Evolutionary conservation across 2,329 filamentous ascomycete species (phyloP).

Genomic region (Colletotrichum tropicale): DNA sequence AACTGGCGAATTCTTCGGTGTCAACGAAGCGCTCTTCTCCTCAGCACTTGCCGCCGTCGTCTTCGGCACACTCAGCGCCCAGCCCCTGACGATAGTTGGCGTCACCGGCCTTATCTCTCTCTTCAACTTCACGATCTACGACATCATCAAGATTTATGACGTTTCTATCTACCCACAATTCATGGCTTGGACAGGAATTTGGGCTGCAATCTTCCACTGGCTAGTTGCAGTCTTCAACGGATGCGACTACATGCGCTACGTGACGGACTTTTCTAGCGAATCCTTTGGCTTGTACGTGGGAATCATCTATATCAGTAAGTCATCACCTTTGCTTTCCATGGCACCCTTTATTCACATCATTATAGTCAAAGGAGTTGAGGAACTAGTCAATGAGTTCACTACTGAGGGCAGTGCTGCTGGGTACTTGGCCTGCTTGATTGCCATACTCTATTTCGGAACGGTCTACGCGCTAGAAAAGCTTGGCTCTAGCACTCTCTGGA

Average conservation of each 20-base stretch:
- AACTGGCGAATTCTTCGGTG: slow-evolving; percentile 58
- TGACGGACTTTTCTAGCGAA: slow-evolving; percentile 60
- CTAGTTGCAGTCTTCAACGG: slow-evolving; percentile 54
- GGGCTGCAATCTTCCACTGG: slow-evolving; percentile 63
- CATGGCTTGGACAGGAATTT: slow-evolving; percentile 61
- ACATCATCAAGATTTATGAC: slow-evolving; percentile 56
- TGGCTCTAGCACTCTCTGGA: slow-evolving; percentile 47
- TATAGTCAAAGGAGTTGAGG: slow-evolving; percentile 45
- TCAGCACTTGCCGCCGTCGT: slow-evolving; percentile 60
- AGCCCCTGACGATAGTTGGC: slow-evolving; percentile 61
- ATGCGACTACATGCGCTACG: slow-evolving; percentile 63
- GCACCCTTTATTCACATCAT: not conserved
- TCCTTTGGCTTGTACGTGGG: slow-evolving; percentile 60
- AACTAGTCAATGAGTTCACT: slow-evolving; percentile 54
- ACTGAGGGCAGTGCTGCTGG: slow-evolving; percentile 41
- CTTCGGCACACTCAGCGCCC: slow-evolving; percentile 54
- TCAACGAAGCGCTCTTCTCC: slow-evolving; percentile 60
- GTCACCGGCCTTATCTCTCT: slow-evolving; percentile 59
- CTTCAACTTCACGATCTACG: slow-evolving; percentile 66
- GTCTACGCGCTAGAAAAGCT: slow-evolving; percentile 55
- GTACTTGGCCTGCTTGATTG: slow-evolving; percentile 41
- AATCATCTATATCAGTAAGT: slow-evolving; percentile 57
- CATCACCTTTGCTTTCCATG: slow-evolving; percentile 46
- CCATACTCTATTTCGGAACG: slow-evolving; percentile 48
- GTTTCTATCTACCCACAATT: slow-evolving; percentile 55